Conservation (phyloP, 164 flowering plant species). For the Chimonanthus praecox region DNA sequence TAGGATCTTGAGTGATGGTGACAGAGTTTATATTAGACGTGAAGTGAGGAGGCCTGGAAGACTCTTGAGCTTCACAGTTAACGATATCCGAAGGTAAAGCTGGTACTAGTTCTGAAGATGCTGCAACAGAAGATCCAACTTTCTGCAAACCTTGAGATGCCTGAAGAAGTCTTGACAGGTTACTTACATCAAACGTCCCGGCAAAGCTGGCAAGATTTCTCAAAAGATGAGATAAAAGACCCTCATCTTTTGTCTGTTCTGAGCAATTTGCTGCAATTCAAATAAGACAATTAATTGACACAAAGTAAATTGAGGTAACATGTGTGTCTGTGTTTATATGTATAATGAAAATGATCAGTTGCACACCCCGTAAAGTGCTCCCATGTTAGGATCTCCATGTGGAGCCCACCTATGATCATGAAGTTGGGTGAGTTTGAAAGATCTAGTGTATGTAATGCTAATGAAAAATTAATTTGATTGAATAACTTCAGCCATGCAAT, state of each 20-base stretch:
- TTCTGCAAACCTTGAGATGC: constrained; percentile 34
- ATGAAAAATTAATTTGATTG: too few relatives aligned
- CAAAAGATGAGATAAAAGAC: constrained; percentile 50
- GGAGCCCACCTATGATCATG: too few relatives aligned
- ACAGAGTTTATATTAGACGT: constrained; percentile 6
- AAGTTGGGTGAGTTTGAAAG: too few relatives aligned
- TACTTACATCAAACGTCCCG: constrained; percentile 32
- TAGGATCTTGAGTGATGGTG: constrained; percentile 7
- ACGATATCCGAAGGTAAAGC: constrained; percentile 25
- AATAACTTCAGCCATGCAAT: too few relatives aligned
- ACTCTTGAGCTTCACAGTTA: constrained; percentile 6
- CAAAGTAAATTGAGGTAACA: background rate
- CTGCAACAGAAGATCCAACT: constrained; percentile 24
- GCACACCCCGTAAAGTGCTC: too few relatives aligned
- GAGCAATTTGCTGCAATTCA: constrained; percentile 45
- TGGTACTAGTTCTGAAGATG: constrained; percentile 16
- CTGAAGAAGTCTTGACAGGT: constrained; percentile 30
- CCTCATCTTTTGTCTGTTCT: constrained; percentile 46
- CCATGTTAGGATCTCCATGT: too few relatives aligned
- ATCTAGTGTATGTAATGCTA: too few relatives aligned
- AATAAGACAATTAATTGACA: background rate
- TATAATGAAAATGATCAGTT: too few relatives aligned
- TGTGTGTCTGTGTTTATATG: too few relatives aligned
- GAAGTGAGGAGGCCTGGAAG: constrained; percentile 12
- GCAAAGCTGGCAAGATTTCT: constrained; percentile 42